Base-by-base conservation (phyloP, 2,329 filamentous ascomycete genomes). In the Paecilomyces sp. region DNA sequence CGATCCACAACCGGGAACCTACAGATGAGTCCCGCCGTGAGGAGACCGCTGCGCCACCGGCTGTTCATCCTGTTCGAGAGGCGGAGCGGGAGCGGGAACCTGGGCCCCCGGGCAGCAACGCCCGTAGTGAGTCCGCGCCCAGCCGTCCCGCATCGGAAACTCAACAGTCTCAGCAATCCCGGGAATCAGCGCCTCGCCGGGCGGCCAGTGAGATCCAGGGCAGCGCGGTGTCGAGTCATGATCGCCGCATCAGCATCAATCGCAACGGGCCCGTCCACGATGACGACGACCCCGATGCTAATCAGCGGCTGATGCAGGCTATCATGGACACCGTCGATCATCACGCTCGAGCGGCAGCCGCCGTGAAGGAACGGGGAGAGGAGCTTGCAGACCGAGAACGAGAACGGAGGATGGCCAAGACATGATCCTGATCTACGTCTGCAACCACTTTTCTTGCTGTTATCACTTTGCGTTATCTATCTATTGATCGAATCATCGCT, bases 271-370 rank as follows among this genome's bases (percentile, higher is more conserved):
- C 63, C 28, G 58, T 53, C 1, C 58, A 65, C 6, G 71, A 74
- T 18, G 71, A 74, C 24, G 72, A 75, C 33, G 75, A 71, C 31
- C 71, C 71, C 1, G 75, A 75, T 60, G 72, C 73, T 30, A 75
- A 74, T 57, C 71, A 75, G 58, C 68, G 74, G 1, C 63, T 77
- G 36, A 74, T 75, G 66, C 75, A 77, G 61, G 75, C 75, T 22
- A 77, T 77, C 41, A 64, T 74, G 58, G 75, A 77, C 57, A 77
- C 75, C 1, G 71, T 77, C 9, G 73, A 74, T 59, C 73, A 76
- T 56, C 74, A 74, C 55, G 65, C 68, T 6, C 70, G 73, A 9
- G 70, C 70, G 28, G 70, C 73, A 6, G 70, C 72, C 4, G 70
- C 70, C 3, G 71, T 68, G 18, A 56, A 56, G 30, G 67, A 67